Base-by-base conservation (phyloP, 441 rosid genomes). In the Eutrema salsugineum region DNA sequence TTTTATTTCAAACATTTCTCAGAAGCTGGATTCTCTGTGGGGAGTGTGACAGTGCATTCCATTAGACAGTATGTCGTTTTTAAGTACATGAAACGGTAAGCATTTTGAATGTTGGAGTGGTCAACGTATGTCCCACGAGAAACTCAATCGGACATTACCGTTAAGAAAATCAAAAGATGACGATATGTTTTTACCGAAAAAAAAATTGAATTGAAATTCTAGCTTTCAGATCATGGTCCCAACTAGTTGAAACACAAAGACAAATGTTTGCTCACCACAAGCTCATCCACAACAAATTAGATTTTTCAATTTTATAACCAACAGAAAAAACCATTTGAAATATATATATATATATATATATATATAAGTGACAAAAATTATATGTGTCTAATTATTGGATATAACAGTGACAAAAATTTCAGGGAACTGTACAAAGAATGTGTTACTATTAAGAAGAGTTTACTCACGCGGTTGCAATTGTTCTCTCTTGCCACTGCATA, bases 171-270 rank as follows among this genome's bases (percentile, higher is more conserved):
- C 24, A 62, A 43, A n/a, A n/a, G n/a, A 43, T 11, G 53, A 53
- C 30, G 15, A 43, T 10, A 63, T 62, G 66, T 62, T 62, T 61
- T 64, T 33, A 19, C 20, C 22, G 36, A 24, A 38, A 36, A 64
- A 20, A 35, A 22, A 48, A n/a, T 19, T 22, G 24, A 42, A 39
- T 19, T 43, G 38, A 28, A 50, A 50, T 8, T 30, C 48, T 66
- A 47, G 48, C 68, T 74, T 73, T 73, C 77, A 65, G 27, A 24
- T 55, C 22, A 46, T 58, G 73, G 78, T 74, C 78, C 73, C 63
- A 50, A 60, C 72, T 40, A 49, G 71, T 73, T 73, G 54, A 47
- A 58, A 73, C 44, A 49, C 54, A 58, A 50, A 57, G 61, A 74
- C 78, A 60, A 67, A 66, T 32, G 11, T 40, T 27, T 74, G 35